Percentiles rank a stretch among this genome's conserved stretches.
These are phyloP conservation scores for Acacia melanoxylon DNA, from an alignment of 306 rosid species.

Conservation along the genomic window DNA sequence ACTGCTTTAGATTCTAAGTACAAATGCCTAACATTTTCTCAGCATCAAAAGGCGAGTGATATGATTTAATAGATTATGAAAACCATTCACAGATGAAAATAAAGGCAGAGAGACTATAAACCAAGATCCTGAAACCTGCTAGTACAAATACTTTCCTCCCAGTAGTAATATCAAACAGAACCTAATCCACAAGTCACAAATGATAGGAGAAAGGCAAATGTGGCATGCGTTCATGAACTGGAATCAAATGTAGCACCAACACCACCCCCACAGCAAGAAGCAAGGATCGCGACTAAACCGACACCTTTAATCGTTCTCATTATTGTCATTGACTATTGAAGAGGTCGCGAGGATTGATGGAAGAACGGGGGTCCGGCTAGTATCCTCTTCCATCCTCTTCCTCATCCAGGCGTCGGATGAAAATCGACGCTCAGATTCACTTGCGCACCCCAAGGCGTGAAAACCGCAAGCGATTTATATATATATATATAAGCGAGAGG, in stretches of 20 bases:
- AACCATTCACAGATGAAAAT: not conserved
- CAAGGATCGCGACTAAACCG: slow-evolving; percentile 30
- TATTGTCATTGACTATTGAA: slow-evolving; percentile 26
- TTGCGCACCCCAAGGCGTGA: no score
- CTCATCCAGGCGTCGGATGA: no score
- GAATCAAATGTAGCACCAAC: not conserved
- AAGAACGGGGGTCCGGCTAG: no score
- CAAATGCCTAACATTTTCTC: not conserved
- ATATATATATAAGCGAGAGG: no score
- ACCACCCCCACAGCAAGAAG: not conserved
- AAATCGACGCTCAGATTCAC: no score
- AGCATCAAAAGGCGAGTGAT: not conserved
- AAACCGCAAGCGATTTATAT: no score
- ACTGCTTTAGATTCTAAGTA: not conserved
- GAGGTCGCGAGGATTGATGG: slow-evolving; percentile 75
- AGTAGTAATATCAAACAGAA: not conserved
- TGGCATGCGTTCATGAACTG: not conserved
- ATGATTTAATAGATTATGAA: not conserved
- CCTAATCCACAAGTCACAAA: not conserved
- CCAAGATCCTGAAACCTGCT: not conserved
- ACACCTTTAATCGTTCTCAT: slow-evolving; percentile 48
- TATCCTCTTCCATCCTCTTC: no score
- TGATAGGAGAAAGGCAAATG: not conserved
- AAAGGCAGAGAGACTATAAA: not conserved
- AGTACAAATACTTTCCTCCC: not conserved